Percentiles rank a stretch among this genome's conserved stretches.
phyloP scores from a whole-genome alignment of 1,284 basidiomycete genomes.

The Megacollybia platyphylla region DNA sequence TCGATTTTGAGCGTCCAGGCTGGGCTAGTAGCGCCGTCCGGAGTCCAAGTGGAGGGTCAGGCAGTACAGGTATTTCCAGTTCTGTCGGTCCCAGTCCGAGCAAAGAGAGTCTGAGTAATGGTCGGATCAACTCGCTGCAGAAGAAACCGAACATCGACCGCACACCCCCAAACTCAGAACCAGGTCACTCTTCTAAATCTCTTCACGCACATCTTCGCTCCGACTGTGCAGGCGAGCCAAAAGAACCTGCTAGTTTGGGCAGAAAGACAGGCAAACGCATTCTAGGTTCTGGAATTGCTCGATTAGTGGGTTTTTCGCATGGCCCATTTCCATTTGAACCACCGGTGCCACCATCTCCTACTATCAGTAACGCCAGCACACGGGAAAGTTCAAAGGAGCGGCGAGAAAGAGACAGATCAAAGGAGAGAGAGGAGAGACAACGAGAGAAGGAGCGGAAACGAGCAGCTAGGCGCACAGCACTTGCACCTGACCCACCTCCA shows the following conservation, averaged over 20 bases:
- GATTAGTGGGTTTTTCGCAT: constrained; percentile 20
- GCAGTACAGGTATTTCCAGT: constrained; percentile 10
- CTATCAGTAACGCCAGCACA: constrained; percentile 1
- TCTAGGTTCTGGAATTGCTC: constrained; percentile 14
- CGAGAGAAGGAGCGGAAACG: constrained; percentile 2
- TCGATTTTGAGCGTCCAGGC: constrained; percentile 58
- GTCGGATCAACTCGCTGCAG: not conserved
- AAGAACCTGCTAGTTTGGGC: constrained; percentile 21
- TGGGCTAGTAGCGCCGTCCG: constrained; percentile 19
- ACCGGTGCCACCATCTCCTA: constrained; percentile 25
- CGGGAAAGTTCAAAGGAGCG: constrained; percentile 3
- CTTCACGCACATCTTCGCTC: not conserved
- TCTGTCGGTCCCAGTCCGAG: constrained; percentile 4
- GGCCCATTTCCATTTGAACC: constrained; percentile 36
- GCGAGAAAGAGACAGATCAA: constrained; percentile 1
- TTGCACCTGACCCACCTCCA: constrained; percentile 11
- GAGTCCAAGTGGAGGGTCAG: constrained; percentile 14
- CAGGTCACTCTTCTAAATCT: not conserved
- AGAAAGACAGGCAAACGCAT: constrained; percentile 16
- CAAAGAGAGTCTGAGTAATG: constrained; percentile 7
- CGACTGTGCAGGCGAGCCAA: constrained; percentile 11
- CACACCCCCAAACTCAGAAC: not conserved
- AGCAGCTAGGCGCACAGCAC: not conserved
- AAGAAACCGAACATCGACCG: not conserved
- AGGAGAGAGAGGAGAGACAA: constrained; percentile 2